These are phyloP conservation scores for Stylonectria norvegica DNA, from an alignment of 2,329 filamentous ascomycete species.

Conservation along the genomic window DNA sequence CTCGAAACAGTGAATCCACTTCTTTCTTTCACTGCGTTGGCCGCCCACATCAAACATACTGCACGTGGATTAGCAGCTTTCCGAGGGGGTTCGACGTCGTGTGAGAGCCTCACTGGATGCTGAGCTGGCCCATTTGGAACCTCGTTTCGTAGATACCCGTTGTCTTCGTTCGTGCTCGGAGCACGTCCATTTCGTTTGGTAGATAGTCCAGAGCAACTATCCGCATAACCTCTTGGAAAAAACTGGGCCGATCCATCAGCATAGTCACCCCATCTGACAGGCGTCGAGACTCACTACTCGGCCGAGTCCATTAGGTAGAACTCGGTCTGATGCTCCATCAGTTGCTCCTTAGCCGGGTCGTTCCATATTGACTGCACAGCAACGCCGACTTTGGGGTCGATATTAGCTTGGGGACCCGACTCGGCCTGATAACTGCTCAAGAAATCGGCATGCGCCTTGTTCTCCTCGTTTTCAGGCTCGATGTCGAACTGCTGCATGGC, in stretches of 20 bases:
- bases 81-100: neutral
- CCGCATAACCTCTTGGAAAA: constrained; percentile 87
- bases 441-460: constrained; percentile 72
- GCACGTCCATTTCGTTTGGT: constrained; percentile 89
- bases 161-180: constrained; percentile 94
- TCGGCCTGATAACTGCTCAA: constrained; percentile 86
- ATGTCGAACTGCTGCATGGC: constrained; percentile 93
- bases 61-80: constrained; percentile 21
- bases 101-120: constrained; percentile 79
- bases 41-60: constrained; percentile 99
- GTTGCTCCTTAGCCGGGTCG: constrained; percentile 74
- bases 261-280: neutral
- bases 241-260: constrained; percentile 53
- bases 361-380: constrained; percentile 88
- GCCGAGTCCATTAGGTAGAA: constrained; percentile 99
- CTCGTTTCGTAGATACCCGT: constrained; percentile 98
- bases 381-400: constrained; percentile 76
- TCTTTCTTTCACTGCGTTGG: constrained; percentile 95
- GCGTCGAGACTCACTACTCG: constrained; percentile 70
- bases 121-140: constrained; percentile 97
- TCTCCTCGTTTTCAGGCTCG: constrained; percentile 67
- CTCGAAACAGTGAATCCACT: constrained; percentile 99
- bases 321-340: constrained; percentile 93
- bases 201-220: constrained; percentile 84
- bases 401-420: constrained; percentile 79